phyloP scores from a whole-genome alignment of 306 rosid species.

The Sophora flavescens region DNA sequence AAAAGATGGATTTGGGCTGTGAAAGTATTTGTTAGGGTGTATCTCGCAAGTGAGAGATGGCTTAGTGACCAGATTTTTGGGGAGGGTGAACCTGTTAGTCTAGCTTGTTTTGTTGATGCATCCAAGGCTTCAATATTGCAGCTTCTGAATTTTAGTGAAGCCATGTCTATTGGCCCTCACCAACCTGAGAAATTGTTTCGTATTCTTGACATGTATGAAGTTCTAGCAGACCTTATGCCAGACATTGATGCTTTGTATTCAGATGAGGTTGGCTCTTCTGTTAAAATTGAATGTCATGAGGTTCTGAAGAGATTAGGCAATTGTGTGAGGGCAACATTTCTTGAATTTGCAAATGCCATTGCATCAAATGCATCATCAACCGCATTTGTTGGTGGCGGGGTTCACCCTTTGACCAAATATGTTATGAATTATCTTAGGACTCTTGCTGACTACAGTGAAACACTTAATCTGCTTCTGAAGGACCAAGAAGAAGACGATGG shows the following conservation, averaged over 20 bases:
- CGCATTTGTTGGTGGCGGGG: slow-evolving; percentile 83
- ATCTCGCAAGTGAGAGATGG: slow-evolving; percentile 85
- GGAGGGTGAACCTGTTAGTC: slow-evolving; percentile 59
- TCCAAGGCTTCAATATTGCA: slow-evolving; percentile 88
- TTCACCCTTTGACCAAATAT: slow-evolving; percentile 82
- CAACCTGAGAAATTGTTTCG: slow-evolving; percentile 84
- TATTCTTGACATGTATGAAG: slow-evolving; percentile 94
- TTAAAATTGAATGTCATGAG: slow-evolving; percentile 73
- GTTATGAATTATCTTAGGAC: slow-evolving; percentile 87
- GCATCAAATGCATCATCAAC: slow-evolving; percentile 71
- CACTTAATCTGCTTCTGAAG: slow-evolving; percentile 72
- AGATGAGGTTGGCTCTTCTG: slow-evolving; percentile 74
- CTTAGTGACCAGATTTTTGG: slow-evolving; percentile 81
- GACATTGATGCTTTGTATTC: slow-evolving; percentile 71
- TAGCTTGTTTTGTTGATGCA: slow-evolving; percentile 76
- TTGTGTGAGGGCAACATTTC: slow-evolving; percentile 71
- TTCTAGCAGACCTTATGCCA: slow-evolving; percentile 70
- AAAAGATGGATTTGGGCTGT: slow-evolving; percentile 83
- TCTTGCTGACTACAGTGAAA: slow-evolving; percentile 73
- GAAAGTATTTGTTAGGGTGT: slow-evolving; percentile 85
- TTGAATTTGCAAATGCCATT: slow-evolving; percentile 75
- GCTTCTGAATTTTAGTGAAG: slow-evolving; percentile 89
- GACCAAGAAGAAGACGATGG: slow-evolving; percentile 58
- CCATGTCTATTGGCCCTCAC: slow-evolving; percentile 93
- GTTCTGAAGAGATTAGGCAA: slow-evolving; percentile 78